A percentile compares a stretch with the other conserved stretches of the same genome.
Conservation (phyloP, 2,329 filamentous ascomycete species). For the Verticillium tricorpus region DNA sequence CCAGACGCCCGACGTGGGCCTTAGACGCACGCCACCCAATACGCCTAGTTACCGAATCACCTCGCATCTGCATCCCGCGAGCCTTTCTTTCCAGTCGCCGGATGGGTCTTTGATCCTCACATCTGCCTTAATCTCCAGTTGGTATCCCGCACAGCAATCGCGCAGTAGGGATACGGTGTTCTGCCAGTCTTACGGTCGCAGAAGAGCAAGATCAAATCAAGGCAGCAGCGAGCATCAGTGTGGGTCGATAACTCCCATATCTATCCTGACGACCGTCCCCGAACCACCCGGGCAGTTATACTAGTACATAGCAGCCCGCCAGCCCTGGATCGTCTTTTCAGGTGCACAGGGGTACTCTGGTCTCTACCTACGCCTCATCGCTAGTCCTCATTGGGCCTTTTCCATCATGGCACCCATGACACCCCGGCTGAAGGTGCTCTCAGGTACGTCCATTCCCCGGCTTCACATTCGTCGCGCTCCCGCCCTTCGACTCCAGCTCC, state of each 20-base stretch:
- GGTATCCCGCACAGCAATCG: not conserved
- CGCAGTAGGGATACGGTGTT: not conserved
- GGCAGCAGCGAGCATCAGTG: not conserved
- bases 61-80: not conserved
- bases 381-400: constrained; percentile 32
- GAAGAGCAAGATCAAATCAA: not conserved
- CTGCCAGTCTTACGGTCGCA: not conserved
- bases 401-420: constrained; percentile 54
- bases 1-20: not conserved
- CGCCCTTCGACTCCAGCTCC: not conserved
- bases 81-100: not conserved
- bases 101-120: not conserved
- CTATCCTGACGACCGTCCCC: not conserved
- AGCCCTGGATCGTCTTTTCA: not conserved
- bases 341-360: constrained; percentile 1
- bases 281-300: not conserved
- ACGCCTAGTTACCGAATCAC: not conserved
- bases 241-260: not conserved
- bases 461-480: constrained; percentile 4
- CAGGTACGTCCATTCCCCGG: constrained; percentile 43
- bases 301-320: not conserved
- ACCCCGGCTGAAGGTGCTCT: constrained; percentile 56
- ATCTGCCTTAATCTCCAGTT: not conserved
- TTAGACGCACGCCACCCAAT: not conserved
- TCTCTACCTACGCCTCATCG: constrained; percentile 25